Conservation (phyloP, 2,329 filamentous ascomycete genomes). For the Aspergillus calidoustus region DNA sequence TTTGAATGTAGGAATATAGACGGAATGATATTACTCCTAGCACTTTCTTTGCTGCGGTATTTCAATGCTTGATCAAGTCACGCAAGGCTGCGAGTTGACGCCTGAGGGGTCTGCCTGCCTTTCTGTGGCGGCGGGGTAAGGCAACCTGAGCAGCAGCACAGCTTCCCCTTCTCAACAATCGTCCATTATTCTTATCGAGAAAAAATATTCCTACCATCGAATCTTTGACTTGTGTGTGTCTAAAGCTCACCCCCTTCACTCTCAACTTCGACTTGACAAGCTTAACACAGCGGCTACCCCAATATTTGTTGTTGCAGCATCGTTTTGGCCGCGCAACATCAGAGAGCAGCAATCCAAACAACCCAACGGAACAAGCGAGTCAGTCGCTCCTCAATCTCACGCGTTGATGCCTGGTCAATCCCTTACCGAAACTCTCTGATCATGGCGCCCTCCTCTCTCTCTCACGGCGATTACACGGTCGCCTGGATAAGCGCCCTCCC, state of each 20-base stretch:
- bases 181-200: not conserved
- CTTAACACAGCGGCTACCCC: too few species aligned
- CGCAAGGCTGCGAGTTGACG: not conserved
- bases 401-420: not conserved
- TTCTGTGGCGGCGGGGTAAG: not conserved
- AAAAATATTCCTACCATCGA: not conserved
- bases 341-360: too few species aligned
- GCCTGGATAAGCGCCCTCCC: constrained; percentile 1
- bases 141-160: not conserved
- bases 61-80: not conserved
- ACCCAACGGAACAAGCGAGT: too few species aligned
- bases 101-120: not conserved
- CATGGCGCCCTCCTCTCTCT: not conserved
- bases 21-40: not conserved
- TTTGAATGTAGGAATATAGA: constrained; percentile 34
- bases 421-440: not conserved
- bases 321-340: too few species aligned
- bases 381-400: too few species aligned
- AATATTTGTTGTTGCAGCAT: too few species aligned
- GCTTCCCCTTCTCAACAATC: not conserved
- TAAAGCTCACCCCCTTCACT: too few species aligned
- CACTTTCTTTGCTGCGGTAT: not conserved
- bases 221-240: too few species aligned
- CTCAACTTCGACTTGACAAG: too few species aligned
- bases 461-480: not conserved